Percentiles rank a stretch among this genome's conserved stretches.
Conservation (phyloP, 495 filamentous ascomycete genomes). For the Rhizodiscina lignyota region DNA sequence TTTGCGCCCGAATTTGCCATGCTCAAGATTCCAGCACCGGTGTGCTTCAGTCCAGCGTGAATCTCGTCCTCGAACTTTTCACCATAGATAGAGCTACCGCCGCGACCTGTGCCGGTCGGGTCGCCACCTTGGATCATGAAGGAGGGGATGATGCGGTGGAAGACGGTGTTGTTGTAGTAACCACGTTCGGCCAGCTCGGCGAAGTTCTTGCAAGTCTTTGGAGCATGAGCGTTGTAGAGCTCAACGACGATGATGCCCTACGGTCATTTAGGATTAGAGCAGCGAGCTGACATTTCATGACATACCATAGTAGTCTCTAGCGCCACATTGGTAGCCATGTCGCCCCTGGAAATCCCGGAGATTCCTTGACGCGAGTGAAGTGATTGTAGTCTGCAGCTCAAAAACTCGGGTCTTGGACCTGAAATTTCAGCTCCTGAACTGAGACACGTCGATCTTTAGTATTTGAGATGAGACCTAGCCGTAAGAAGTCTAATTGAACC, state of each 20-base stretch:
- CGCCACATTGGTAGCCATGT: too few species aligned
- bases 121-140: constrained; percentile 98
- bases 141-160: constrained; percentile 89
- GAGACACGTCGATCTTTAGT: too few species aligned
- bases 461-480: too few species aligned
- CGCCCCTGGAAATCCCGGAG: too few species aligned
- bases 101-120: constrained; percentile 88
- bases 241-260: constrained; percentile 76
- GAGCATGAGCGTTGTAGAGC: constrained; percentile 71
- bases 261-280: too few species aligned
- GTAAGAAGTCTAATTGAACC: too few species aligned
- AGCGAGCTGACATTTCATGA: too few species aligned
- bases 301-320: too few species aligned
- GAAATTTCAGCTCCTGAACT: too few species aligned
- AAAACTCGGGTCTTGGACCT: too few species aligned
- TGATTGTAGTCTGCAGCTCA: too few species aligned
- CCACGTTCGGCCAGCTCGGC: constrained; percentile 54
- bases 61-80: constrained; percentile 96
- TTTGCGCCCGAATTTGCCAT: constrained; percentile 95
- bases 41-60: constrained; percentile 60
- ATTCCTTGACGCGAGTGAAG: too few species aligned
- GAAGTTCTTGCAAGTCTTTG: constrained; percentile 86
- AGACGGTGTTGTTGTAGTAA: constrained; percentile 72
- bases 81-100: constrained; percentile 80
- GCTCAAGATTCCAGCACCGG: constrained; percentile 79